Base-by-base conservation (phyloP, 257 asterid genomes). In the Pogostemon cablin region DNA sequence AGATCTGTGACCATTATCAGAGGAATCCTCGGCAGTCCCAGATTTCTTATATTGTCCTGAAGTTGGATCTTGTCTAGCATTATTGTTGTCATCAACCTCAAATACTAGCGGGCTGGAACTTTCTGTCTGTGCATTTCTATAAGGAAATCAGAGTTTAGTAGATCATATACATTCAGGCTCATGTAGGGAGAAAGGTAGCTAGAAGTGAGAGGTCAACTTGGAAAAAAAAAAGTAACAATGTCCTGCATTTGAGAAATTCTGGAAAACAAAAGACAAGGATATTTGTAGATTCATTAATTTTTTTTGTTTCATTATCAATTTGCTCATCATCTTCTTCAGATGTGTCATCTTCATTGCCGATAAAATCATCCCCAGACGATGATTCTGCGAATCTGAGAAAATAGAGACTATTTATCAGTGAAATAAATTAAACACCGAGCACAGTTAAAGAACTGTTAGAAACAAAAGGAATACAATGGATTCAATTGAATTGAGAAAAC, bases 341-440 rank as follows among this genome's bases (percentile, higher is more conserved):
- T 6, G 78, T 78, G 75, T 78, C 91, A 6, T 59, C 75, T 48
- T 50, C 86, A 62, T 65, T 67, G 52, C 72, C 86, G 37, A 68
- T 53, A 60, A 83, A 65, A 82, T 83, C 90, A 73, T 86, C 95
- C 64, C 80, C 95, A 55, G 95, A 81, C 64, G 92, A 86, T 46
- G 65, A 74, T 76, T 87, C 98, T 63, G 84, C 82, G 82, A 87
- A 91, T 75, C 98, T 89, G 86, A 75, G 62, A 49, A 71, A 4
- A 71, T 47, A 77, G 47, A 65, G 5, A 39, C 9, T 39, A 50
- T n/a, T 60, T 64, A 75, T 78, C 64, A 50, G 54, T 49, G 50
- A 62, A 46, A 57, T 50, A 70, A 39, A 35, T 47, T 34, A 11
- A 65, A 77, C 47, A n/a, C 40, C 2, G 38, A 64, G 56, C 76